Base-by-base conservation (phyloP, 2,329 filamentous ascomycete genomes). In the Apiospora aurea region DNA sequence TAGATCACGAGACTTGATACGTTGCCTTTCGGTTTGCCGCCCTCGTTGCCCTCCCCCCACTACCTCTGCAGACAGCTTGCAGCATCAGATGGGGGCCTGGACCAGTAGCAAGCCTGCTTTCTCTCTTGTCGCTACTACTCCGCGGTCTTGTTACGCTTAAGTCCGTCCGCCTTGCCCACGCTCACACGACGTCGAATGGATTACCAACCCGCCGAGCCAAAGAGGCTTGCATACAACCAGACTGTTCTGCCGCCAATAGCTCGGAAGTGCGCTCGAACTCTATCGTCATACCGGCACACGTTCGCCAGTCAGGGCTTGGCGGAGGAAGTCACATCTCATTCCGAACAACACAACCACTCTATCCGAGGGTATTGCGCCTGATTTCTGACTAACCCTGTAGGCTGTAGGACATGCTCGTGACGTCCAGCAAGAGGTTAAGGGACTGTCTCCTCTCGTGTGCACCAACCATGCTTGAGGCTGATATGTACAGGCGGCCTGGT, bases 1-100 rank as follows among this genome's bases (percentile, higher is more conserved):
- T 2, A 64, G 57, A 64, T 41, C 57, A 64, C 57, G 57, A 64
- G 34, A 64, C 57, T 64, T 64, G 57, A 64, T 64, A 64, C 57
- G 57, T 64, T 64, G 41, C 57, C 57, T 64, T 64, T 64, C 57
- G 29, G 34, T 64, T 64, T 64, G 57, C 57, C 57, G 57, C 57
- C 34, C 34, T 14, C 57, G 34, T 13, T 64, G 57, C 57, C 57
- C 41, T 13, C 57, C 57, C 57, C 57, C 57, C 18, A 41, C 57
- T 61, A 21, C 53, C 26, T 64, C 57, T 57, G 51, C 51, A 57
- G 51, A 24, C 24, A 24, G 26, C 51, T 41, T 64, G 57, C 57
- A 64, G 57, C 49, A 64, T n/a, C 57, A 64, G n/a, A 26, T 26
- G 49, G 49, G 49, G n/a, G 34, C n/a, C 14, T 64, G 29, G 10